Evolutionary conservation across 2,329 filamentous ascomycete genomes (phyloP).

Genomic region (Pseudocercospora pini-densiflorae): DNA sequence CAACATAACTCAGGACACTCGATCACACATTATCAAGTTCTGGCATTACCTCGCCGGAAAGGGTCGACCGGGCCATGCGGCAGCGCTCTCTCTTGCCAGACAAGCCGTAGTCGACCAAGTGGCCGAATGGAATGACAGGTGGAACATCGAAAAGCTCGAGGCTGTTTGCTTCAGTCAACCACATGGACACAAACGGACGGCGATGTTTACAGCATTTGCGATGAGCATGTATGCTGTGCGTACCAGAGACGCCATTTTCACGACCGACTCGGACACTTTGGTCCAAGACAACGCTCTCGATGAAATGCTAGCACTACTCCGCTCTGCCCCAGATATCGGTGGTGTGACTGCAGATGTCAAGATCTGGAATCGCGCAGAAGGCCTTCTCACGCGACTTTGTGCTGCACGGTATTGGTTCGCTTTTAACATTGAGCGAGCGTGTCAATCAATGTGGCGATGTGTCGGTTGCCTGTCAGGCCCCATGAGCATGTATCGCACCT

Average conservation of each 20-base stretch:
- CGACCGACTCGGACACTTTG: conserved; percentile 10
- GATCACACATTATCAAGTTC: background rate
- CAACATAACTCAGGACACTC: conserved; percentile 9
- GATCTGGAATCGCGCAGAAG: conserved; percentile 14
- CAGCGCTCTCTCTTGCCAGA: background rate
- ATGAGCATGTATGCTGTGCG: conserved; percentile 2
- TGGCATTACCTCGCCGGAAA: background rate
- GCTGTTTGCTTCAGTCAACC: conserved; percentile 14
- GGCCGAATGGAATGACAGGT: conserved; percentile 7
- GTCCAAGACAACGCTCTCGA: conserved; percentile 6
- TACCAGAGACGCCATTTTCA: conserved; percentile 3
- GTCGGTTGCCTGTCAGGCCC: conserved; percentile 12
- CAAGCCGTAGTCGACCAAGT: conserved; percentile 9
- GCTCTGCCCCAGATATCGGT: conserved; percentile 6
- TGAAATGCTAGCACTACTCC: conserved; percentile 3
- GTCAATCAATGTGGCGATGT: conserved; percentile 13
- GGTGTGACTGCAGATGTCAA: conserved; percentile 17
- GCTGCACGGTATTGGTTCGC: conserved; percentile 15
- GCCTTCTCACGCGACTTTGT: conserved; percentile 15
- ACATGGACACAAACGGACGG: conserved; percentile 12
- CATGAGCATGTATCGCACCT: conserved; percentile 14
- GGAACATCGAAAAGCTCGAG: background rate
- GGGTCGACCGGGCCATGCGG: conserved; percentile 3
- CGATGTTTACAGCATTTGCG: conserved; percentile 13
- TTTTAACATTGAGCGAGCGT: conserved; percentile 12